Base-by-base conservation (phyloP, 2,329 filamentous ascomycete genomes). In the Fusarium sulawesiense region DNA sequence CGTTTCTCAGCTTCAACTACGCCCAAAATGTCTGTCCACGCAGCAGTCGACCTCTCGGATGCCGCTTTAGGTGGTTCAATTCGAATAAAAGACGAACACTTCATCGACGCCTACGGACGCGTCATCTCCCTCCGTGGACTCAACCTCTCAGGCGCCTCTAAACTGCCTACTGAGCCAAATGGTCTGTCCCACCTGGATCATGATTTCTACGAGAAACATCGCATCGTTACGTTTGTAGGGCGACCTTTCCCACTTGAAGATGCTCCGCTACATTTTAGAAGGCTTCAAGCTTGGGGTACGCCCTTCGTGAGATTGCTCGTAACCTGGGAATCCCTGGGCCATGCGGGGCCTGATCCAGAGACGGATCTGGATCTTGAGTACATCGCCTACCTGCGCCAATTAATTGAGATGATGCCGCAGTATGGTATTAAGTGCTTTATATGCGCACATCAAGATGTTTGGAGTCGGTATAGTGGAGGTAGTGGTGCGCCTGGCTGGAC, bases 401-500 rank as follows among this genome's bases (percentile, higher is more conserved):
- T 83, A 20, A 67, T 83, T 6, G 75, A 78, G 32, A 60, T 81
- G 56, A 82, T 82, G 75, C 77, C 80, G 0, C 60, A 68, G 42
- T 80, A 79, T 48, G 81, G 81, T 23, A 74, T 83, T 46, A 78
- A 78, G 58, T 81, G 80, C 66, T 83, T 83, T 60, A 56, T 83
- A n/a, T 82, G 81, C 60, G 80, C 79, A 1, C 81, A 83, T 23
- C 81, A 83, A 64, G 81, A 83, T 45, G 80, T 82, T 13, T 83
- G 81, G 81, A 82, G 80, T 47, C 75, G 81, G 7, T 82, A 79
- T 59, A 81, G 80, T 30, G 81, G 81, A 12, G 81, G 81, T 1
- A 82, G 80, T 45, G 81, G 81, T 48, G 81, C 81, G 6, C 81
- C 81, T 0, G 77, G 79, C 10, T 83, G 81, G 81, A 82, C 81